These are phyloP conservation scores for Actinomucor elegans DNA, from an alignment of 371 early-diverging fungal genomes.

Conservation along the genomic window DNA sequence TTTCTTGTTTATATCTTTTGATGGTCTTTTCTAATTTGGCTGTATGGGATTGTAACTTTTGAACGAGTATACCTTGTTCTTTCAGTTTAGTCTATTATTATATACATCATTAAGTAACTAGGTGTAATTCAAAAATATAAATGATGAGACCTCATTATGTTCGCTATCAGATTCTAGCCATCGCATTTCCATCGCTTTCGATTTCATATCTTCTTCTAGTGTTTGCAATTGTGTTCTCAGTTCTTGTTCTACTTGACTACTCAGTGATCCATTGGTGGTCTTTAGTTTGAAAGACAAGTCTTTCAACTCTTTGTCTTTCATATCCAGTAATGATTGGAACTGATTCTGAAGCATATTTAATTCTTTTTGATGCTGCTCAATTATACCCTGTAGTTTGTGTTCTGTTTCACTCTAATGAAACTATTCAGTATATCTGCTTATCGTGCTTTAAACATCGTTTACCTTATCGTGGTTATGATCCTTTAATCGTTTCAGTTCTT, in stretches of 20 bases:
- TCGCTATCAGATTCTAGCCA: constrained; percentile 37
- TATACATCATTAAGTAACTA: constrained; percentile 3
- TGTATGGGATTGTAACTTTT: constrained; percentile 20
- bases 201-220: constrained; percentile 22
- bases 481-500: background rate
- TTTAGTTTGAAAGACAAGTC: constrained; percentile 29
- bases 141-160: constrained; percentile 38
- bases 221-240: constrained; percentile 18
- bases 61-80: constrained; percentile 15
- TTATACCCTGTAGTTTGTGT: constrained; percentile 26
- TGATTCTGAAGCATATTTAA: constrained; percentile 33
- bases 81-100: constrained; percentile 22
- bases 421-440: too few species aligned
- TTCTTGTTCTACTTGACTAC: constrained; percentile 21
- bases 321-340: constrained; percentile 42
- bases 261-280: constrained; percentile 13
- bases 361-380: constrained; percentile 36
- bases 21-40: constrained; percentile 17
- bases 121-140: constrained; percentile 14
- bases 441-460: too few species aligned
- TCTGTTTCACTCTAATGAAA: constrained; percentile 1
- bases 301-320: constrained; percentile 41
- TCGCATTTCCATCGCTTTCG: constrained; percentile 28
- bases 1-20: constrained; percentile 31
- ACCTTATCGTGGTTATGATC: background rate